Base-by-base conservation (phyloP, 441 rosid genomes). In the Erysimum pusillum region DNA sequence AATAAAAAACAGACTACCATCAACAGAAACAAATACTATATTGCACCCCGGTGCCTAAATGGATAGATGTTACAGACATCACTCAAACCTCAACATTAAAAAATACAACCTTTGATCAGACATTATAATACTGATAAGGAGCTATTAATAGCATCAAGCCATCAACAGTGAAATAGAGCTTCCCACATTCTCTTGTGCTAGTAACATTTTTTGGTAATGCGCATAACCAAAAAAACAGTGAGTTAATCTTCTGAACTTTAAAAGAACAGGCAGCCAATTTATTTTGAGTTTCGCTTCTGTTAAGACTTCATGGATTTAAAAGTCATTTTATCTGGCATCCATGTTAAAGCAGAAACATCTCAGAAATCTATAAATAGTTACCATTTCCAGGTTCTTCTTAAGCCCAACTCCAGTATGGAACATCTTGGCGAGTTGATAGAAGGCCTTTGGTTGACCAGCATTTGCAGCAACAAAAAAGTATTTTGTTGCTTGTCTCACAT, bases 391-490 rank as follows among this genome's bases (percentile, higher is more conserved):
- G 83, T 89, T 89, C 83, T 90, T 90, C 78, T 91, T 90, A 69
- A 96, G 96, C 71, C 98, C 98, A 41, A 96, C 86, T 62, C 99
- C 99, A 39, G 89, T 96, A 62, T 92, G 99, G 77, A 94, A 96
- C 99, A 94, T 96, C 87, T 88, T 96, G 56, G 98, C 99, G 77
- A 96, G 87, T 85, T 96, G 99, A 85, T 91, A 96, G 83, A 92
- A 91, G 53, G 98, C 99, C 89, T 96, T 96, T 28, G 97, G 97
- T 76, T 91, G 98, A 77, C 98, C 98, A 42, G 85, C 89, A 83
- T 94, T 96, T 57, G 99, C 98, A 82, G 98, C 99, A 48, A 58
- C 76, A 53, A 91, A 77, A 78, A 96, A 92, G 80, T 81, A 86
- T 62, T 82, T 83, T 78, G 90, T 87, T 2, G 98, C 99, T 63